Evolutionary conservation across 257 asterid species (phyloP).

Genomic region (Cruciata laevipes): DNA sequence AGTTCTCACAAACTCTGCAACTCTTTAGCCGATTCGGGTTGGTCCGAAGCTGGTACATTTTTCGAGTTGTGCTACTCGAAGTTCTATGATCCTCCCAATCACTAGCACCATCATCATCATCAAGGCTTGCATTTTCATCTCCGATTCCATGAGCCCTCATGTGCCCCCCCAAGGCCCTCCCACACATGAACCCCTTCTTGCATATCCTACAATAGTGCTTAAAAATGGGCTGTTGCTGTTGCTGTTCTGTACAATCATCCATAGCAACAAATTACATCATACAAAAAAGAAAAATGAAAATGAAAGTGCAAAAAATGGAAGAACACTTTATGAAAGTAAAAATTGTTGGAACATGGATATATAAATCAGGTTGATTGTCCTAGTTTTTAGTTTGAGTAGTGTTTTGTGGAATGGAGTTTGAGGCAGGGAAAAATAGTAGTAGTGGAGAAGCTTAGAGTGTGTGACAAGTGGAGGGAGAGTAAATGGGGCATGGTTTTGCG

Average conservation of each 20-base stretch:
- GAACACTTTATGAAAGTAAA: conserved; percentile 18
- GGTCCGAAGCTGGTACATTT: conserved; percentile 74
- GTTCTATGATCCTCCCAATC: conserved; percentile 65
- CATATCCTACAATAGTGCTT: conserved; percentile 85
- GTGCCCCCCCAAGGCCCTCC: conserved; percentile 90
- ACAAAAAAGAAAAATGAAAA: not conserved
- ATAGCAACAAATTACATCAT: conserved; percentile 8
- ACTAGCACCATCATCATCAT: conserved; percentile 53
- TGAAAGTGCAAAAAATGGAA: not conserved
- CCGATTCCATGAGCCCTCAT: conserved; percentile 96
- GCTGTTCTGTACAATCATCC: conserved; percentile 46
- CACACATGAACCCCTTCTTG: conserved; percentile 93
- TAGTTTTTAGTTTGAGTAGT: conserved; percentile 55
- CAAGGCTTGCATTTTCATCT: conserved; percentile 45
- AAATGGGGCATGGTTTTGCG: conserved; percentile 31
- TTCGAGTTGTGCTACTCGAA: conserved; percentile 24
- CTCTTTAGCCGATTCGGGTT: conserved; percentile 77
- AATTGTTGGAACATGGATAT: conserved; percentile 35
- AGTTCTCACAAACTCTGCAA: conserved; percentile 65
- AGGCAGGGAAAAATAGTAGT: conserved; percentile 58
- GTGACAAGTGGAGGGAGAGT: conserved; percentile 65
- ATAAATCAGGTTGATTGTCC: conserved; percentile 25
- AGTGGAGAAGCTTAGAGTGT: conserved; percentile 33
- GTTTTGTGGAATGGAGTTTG: conserved; percentile 33
- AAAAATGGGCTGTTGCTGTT: conserved; percentile 43